phyloP scores from a whole-genome alignment of 139 green algal genomes.

The Micractinium conductrix region DNA sequence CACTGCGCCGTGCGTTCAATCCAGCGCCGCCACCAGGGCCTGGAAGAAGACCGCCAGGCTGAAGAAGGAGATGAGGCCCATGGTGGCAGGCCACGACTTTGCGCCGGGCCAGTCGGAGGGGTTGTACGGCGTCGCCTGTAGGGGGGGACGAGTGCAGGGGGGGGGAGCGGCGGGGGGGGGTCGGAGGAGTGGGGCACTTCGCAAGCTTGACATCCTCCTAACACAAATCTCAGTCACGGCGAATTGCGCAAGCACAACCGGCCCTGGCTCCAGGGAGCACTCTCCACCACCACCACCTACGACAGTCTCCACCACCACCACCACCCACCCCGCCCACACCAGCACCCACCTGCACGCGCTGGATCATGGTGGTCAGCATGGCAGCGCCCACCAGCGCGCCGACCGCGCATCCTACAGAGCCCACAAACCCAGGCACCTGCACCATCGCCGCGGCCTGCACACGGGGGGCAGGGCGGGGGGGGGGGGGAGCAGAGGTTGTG shows the following conservation, averaged over 20 bases:
- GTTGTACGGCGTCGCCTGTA: conserved; percentile 42
- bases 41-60: conserved; percentile 64
- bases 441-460: background rate
- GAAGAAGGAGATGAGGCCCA: conserved; percentile 72
- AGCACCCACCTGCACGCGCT: conserved; percentile 1
- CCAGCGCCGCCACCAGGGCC: conserved; percentile 32
- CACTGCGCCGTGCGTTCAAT: background rate
- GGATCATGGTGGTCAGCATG: conserved; percentile 30
- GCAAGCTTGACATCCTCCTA: no score
- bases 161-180: background rate
- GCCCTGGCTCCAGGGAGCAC: no score
- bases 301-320: no score
- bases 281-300: no score
- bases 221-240: no score
- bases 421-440: conserved; percentile 8
- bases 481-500: background rate
- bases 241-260: no score
- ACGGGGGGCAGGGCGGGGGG: background rate
- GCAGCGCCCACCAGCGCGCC: conserved; percentile 11
- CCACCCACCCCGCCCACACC: no score
- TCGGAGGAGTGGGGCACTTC: background rate
- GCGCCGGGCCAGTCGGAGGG: conserved; percentile 68
- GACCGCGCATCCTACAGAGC: conserved; percentile 31
- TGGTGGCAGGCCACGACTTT: conserved; percentile 62
- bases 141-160: no score